Conservation (phyloP, 2,329 filamentous ascomycete genomes). For the Didymella glomerata region DNA sequence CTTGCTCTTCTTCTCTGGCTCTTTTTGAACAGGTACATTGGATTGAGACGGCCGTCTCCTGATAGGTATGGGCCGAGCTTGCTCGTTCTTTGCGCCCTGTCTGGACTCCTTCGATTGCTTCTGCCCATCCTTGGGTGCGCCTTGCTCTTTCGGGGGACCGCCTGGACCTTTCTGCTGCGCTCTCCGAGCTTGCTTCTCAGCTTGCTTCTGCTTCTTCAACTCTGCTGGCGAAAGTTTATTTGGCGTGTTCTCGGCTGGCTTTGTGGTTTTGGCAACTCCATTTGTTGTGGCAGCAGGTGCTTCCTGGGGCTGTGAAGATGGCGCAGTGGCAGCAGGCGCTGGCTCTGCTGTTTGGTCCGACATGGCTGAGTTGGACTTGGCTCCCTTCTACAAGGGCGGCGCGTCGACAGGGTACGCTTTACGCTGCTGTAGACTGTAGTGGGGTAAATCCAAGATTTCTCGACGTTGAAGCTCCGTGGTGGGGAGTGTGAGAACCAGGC, state of each 20-base stretch:
- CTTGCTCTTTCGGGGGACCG: slow-evolving; percentile 47
- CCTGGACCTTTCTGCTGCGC: slow-evolving; percentile 69
- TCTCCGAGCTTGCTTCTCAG: slow-evolving; percentile 87
- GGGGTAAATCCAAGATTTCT: slow-evolving; percentile 16
- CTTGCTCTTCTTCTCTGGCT: slow-evolving; percentile 46
- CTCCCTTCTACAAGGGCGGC: slow-evolving; percentile 6
- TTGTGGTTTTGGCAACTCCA: slow-evolving; percentile 34
- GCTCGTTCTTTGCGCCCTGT: slow-evolving; percentile 45
- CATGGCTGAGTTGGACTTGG: slow-evolving; percentile 30
- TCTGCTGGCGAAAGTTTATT: slow-evolving; percentile 76
- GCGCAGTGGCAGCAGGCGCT: slow-evolving; percentile 22
- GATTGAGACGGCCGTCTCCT: slow-evolving; percentile 46
- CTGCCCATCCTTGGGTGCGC: slow-evolving; percentile 40
- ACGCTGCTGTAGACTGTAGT: slow-evolving; percentile 20
- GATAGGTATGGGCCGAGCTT: slow-evolving; percentile 43
- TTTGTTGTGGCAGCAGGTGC: slow-evolving; percentile 28
- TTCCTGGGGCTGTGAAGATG: slow-evolving; percentile 25
- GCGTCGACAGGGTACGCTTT: slow-evolving; percentile 14
- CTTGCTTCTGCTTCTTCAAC: slow-evolving; percentile 87
- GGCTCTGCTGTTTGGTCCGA: slow-evolving; percentile 36
- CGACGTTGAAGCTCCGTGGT: background rate
- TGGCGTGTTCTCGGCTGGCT: slow-evolving; percentile 34
- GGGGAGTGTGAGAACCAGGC: background rate
- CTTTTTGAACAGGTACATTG: slow-evolving; percentile 39
- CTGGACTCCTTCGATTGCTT: slow-evolving; percentile 50